Evolutionary conservation across 306 rosid species (phyloP), one percentile per base, ranked within the genome.

Genomic region (Rosa chinensis): DNA sequence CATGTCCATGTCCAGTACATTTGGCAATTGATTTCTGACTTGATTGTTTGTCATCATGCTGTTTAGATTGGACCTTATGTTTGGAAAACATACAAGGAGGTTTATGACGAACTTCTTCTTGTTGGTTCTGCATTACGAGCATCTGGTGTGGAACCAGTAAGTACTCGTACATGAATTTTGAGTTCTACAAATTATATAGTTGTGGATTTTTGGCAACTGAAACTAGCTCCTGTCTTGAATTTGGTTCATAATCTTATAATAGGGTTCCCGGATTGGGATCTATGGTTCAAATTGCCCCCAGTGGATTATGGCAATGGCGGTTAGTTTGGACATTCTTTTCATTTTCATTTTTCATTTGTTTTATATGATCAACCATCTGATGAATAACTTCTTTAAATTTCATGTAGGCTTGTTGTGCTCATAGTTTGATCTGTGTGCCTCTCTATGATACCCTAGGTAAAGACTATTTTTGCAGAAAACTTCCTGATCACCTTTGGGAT

Each of bases 391-490:
- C 25, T 71, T 73, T 84, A 53, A 70, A 44, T 68, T 77, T 76
- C 48, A 66, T 84, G 80, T 73, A 94, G 97, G 98, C 97, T 79
- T 92, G 94, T 83, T 85, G 83, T 43, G 91, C 94, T 25, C 93
- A 90, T 76, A 85, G 93, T 77, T 74, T 94, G 82, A 72, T 94
- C 84, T 88, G 96, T 84, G 97, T 94, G 61, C 98, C 98, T 81
- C 97, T 94, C 66, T 90, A 90, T 73, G 98, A 94, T 80, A 94
- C 94, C 12, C 98, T 94, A 63, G 98, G 97, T 92, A 90, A 81
- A 70, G 4, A 55, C 16, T n/a, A 45, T 67, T 72, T 58, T 3
- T 6, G 7, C 42, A 62, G n/a, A 8, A 47, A 58, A 14, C 42
- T 63, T 28, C 20, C 42, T 28, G 9, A 62, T 62, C 6, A 21